Conservation (phyloP, 1,284 basidiomycete species). For the Ganoderma resinaceum region DNA sequence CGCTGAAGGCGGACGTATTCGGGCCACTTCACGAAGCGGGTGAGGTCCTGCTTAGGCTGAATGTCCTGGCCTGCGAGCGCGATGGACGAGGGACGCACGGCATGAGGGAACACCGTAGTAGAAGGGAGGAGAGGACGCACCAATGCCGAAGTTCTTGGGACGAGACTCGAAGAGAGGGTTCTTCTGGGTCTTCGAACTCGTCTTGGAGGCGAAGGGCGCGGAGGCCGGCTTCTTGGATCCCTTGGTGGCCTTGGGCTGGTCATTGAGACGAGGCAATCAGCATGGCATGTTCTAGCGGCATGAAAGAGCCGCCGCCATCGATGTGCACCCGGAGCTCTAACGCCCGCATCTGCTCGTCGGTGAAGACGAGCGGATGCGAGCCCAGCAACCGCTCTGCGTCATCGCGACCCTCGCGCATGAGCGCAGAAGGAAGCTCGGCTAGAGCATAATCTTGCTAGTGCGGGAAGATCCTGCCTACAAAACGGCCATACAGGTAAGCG, state of each 20-base stretch:
- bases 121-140: slow-evolving; percentile 54
- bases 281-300: slow-evolving; percentile 45
- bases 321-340: slow-evolving; percentile 76
- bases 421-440: slow-evolving; percentile 37
- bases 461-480: slow-evolving; percentile 33
- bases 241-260: slow-evolving; percentile 79
- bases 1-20: slow-evolving; percentile 98
- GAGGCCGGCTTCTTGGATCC: slow-evolving; percentile 83
- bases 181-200: slow-evolving; percentile 79
- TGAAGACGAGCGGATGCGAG: slow-evolving; percentile 38
- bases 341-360: slow-evolving; percentile 40
- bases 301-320: slow-evolving; percentile 44
- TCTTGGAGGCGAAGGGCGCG: slow-evolving; percentile 78
- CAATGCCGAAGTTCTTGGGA: slow-evolving; percentile 95
- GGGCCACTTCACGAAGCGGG: slow-evolving; percentile 99
- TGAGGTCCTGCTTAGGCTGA: slow-evolving; percentile 90
- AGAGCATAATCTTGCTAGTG: slow-evolving; percentile 33
- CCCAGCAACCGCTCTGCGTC: slow-evolving; percentile 55
- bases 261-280: slow-evolving; percentile 85
- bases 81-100: neutral
- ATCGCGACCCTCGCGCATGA: slow-evolving; percentile 22
- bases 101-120: neutral
- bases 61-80: slow-evolving; percentile 86
- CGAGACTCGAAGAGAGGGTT: slow-evolving; percentile 96
- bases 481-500: slow-evolving; percentile 15